Evolutionary conservation across 2,329 filamentous ascomycete species (phyloP).

Genomic region (Tolypocladium amazonense): DNA sequence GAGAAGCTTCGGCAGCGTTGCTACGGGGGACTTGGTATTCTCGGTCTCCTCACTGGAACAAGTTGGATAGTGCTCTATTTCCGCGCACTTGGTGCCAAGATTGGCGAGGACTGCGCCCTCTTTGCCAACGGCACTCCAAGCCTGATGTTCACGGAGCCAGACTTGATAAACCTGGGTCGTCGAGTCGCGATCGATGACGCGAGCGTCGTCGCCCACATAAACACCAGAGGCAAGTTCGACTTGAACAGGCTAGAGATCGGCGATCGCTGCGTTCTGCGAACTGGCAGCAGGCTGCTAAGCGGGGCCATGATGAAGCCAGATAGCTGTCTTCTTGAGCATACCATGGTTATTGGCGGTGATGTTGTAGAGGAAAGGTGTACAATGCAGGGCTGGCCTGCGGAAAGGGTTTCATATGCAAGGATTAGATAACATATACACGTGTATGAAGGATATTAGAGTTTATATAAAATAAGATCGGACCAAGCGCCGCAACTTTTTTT

Average conservation of each 20-base stretch:
- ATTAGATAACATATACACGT: background rate
- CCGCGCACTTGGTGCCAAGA: conserved; percentile 38
- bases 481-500: too few relatives aligned
- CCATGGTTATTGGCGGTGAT: conserved; percentile 45
- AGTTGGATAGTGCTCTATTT: conserved; percentile 43
- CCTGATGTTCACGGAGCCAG: conserved; percentile 46
- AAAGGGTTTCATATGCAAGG: conserved; percentile 3
- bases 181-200: conserved; percentile 44
- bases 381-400: conserved; percentile 43
- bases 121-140: conserved; percentile 42
- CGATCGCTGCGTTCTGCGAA: conserved; percentile 39
- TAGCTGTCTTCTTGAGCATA: conserved; percentile 45
- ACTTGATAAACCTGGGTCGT: conserved; percentile 41
- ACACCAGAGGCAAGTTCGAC: conserved; percentile 45
- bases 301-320: conserved; percentile 43
- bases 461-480: too few relatives aligned
- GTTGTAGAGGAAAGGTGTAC: conserved; percentile 37
- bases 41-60: conserved; percentile 42
- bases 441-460: too few relatives aligned
- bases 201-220: conserved; percentile 45
- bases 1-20: conserved; percentile 39
- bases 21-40: conserved; percentile 37
- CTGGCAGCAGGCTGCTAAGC: conserved; percentile 39
- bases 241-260: conserved; percentile 40
- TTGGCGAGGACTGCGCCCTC: conserved; percentile 43